Evolutionary conservation across 768 basidiomycete species (phyloP).

Genomic region (Leucocoprinus birnbaumii): DNA sequence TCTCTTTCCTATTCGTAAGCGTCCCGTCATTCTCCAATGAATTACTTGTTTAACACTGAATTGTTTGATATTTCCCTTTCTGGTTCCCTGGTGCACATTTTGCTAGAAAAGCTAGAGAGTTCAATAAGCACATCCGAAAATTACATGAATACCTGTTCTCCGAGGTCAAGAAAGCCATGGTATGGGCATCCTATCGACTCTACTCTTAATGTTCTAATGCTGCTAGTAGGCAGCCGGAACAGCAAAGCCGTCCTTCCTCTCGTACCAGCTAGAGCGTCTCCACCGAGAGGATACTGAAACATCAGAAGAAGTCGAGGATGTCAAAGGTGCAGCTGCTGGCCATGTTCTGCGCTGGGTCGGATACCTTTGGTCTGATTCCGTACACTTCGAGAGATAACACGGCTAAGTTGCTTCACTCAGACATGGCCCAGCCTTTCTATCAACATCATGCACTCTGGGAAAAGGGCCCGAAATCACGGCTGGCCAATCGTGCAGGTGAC

Average conservation of each 20-base stretch:
- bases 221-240: conserved; percentile 19
- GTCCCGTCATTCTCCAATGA: not conserved
- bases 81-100: conserved; percentile 7
- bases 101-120: not conserved
- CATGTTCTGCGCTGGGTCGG: conserved; percentile 1
- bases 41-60: not conserved
- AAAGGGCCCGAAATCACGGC: no score
- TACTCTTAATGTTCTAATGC: not conserved
- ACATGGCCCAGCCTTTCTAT: conserved; percentile 26
- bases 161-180: conserved; percentile 4
- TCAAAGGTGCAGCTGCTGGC: not conserved
- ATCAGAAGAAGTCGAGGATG: not conserved
- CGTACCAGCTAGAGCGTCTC: conserved; percentile 46
- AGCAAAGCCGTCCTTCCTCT: conserved; percentile 38
- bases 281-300: not conserved
- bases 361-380: not conserved
- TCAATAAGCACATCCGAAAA: not conserved
- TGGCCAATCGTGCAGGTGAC: no score
- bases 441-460: no score
- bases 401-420: no score
- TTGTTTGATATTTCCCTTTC: conserved; percentile 4
- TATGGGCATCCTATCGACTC: not conserved
- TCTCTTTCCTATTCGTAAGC: conserved; percentile 7
- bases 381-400: no score
- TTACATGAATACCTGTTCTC: conserved; percentile 10